Base-by-base conservation (phyloP, 257 asterid species). In the Fraxinus pennsylvanica region DNA sequence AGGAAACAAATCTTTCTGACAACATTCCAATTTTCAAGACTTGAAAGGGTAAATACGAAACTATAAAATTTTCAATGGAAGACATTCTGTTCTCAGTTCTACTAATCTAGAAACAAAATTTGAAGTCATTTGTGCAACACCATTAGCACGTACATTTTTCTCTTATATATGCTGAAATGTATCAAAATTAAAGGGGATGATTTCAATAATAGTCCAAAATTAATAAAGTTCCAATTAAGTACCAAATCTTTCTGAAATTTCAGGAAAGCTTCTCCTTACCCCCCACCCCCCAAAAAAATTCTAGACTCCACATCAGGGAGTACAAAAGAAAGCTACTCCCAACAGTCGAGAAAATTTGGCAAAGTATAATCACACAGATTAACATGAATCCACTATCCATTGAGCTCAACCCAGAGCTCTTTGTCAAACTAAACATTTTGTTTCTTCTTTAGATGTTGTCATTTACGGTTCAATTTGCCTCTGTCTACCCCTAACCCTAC, bases 1-100 rank as follows among this genome's bases (percentile, higher is more conserved):
- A 13, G 32, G 45, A 73, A 52, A 73, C 45, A 73, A 22, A 73
- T 47, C 76, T n/a, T 25, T 45, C 65, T 54, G 22, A 30, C 43
- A 32, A 59, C 68, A 73, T 47, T 52, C 6, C 65, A 19, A 4
- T 54, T 54, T 19, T n/a, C 57, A 14, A 54, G 10, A 54, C n/a
- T 17, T 1, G 25, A 1, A 54, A 54, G 22, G 65, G 10, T 54
- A 6, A 25, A 63, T 63, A 63, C 9, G 13, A 63, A 25, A 25
- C 6, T 63, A 10, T 63, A 63, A 25, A 63, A 25, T 25, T 25
- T 63, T 9, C 69, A 63, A 25, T 4, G 19, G 35, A 63, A 63
- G 35, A 10, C 17, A 25, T 63, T 63, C 14, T 9, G 27, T 57
- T 57, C 12, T 57, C 4, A 1, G 29, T 57, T 57, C 69, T 63